Evolutionary conservation across 2,329 filamentous ascomycete species (phyloP), one percentile per base, ranked within the genome.

Genomic region (Colletotrichum spinosum): DNA sequence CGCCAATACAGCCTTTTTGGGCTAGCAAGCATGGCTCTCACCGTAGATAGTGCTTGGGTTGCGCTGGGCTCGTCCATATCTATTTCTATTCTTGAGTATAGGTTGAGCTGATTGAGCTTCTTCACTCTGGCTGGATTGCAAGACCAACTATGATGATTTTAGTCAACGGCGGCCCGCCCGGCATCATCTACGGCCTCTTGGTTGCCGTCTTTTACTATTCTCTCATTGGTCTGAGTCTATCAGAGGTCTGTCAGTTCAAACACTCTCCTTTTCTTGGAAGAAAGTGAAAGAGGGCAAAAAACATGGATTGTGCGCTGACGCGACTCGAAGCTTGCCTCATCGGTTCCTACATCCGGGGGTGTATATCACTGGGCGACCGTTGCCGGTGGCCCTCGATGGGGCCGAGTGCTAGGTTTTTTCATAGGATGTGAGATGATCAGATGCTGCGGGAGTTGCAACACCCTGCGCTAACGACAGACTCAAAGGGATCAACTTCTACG

Each of bases 21-120:
- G 55, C 83, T 90, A 46, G 86, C 86, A 55, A 87, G 86, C 33
- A 80, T 87, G 50, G 87, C 86, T 0, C 75, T 90, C 55, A 89
- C 86, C 1, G 85, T 88, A 33, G 88, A 89, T 73, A 90, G 89
- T 70, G 87, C 88, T 15, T 91, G 88, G 88, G 83, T 88, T 58
- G 86, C 87, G 6, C 77, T 90, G 64, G 88, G 87, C 58, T 88
- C 88, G 11, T 88, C 86, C 57, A 81, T 90, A 44, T 83, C 83
- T 5, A 79, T 88, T 51, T 82, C 81, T 6, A 81, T 86, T 44
- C 74, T 79, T 82, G 74, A 71, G 79, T 68, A 38, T 6, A 37
- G 12, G n/a, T 9, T 7, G 4, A 10, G 15, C 33, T 5, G 25
- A 25, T 25, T 25, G 25, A 25, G 25, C 25, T 25, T 25, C 25